Evolutionary conservation across 1,284 basidiomycete genomes (phyloP).

Genomic region (Cerioporus squamosus): DNA sequence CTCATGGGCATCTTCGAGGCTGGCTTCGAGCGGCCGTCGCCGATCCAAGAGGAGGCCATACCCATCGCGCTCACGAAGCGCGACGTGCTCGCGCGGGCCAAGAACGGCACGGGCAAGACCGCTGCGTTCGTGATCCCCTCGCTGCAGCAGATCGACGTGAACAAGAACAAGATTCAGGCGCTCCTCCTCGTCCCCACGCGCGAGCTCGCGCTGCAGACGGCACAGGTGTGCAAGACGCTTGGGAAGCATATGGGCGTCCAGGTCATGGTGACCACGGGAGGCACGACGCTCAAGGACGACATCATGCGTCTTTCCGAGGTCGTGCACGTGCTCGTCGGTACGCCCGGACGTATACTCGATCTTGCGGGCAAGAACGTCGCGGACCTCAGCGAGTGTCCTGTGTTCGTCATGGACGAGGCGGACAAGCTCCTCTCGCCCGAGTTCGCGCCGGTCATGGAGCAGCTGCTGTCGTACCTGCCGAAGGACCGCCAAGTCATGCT

Average conservation of each 20-base stretch:
- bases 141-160: slow-evolving; percentile 90
- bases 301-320: slow-evolving; percentile 90
- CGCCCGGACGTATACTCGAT: slow-evolving; percentile 96
- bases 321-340: slow-evolving; percentile 97
- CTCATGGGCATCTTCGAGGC: slow-evolving; percentile 93
- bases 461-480: slow-evolving; percentile 87
- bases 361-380: slow-evolving; percentile 93
- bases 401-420: slow-evolving; percentile 99
- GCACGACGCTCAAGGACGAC: slow-evolving; percentile 97
- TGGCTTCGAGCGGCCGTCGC: slow-evolving; percentile 95
- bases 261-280: slow-evolving; percentile 99
- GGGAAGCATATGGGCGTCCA: slow-evolving; percentile 96
- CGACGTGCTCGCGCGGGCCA: slow-evolving; percentile 91
- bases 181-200: slow-evolving; percentile 94
- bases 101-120: slow-evolving; percentile 95
- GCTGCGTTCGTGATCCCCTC: slow-evolving; percentile 98
- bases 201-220: slow-evolving; percentile 94
- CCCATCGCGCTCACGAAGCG: slow-evolving; percentile 86
- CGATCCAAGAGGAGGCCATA: slow-evolving; percentile 98
- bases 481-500: slow-evolving; percentile 95
- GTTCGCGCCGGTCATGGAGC: slow-evolving; percentile 99
- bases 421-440: slow-evolving; percentile 98
- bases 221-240: slow-evolving; percentile 96
- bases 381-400: slow-evolving; percentile 92
- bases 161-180: slow-evolving; percentile 91